These are phyloP conservation scores for Drosera capensis DNA, from an alignment of 148 eudicot species.

Conservation along the genomic window DNA sequence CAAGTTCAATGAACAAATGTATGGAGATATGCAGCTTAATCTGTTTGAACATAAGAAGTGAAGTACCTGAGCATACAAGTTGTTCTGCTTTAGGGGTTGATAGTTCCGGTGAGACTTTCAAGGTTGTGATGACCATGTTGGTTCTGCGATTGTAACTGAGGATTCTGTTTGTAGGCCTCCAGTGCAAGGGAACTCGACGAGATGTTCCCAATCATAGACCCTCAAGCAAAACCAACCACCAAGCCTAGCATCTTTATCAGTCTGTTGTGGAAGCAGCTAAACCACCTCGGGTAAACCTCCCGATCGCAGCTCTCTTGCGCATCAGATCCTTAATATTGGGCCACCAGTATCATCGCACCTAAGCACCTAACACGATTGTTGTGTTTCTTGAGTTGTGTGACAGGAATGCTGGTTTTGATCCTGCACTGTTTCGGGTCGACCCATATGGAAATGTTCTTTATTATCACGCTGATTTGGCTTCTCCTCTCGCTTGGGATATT, in stretches of 20 bases:
- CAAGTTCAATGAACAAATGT: no score
- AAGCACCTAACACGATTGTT: no score
- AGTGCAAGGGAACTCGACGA: constrained; percentile 61
- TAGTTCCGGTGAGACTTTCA: no score
- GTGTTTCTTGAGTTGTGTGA: neutral
- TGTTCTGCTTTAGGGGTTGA: no score
- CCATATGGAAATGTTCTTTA: constrained; percentile 89
- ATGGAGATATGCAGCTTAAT: no score
- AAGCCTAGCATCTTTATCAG: constrained; percentile 56
- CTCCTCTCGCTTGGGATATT: constrained; percentile 91
- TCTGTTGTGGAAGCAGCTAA: constrained; percentile 96
- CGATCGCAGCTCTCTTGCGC: no score
- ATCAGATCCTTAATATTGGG: neutral
- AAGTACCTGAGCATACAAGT: no score
- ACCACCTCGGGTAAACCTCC: constrained; percentile 66
- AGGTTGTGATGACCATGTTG: no score
- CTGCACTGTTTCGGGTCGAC: constrained; percentile 79
- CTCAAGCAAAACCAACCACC: constrained; percentile 56
- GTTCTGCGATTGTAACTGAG: no score
- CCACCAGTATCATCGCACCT: no score
- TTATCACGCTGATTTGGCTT: constrained; percentile 83
- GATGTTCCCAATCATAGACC: constrained; percentile 64
- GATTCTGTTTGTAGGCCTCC: constrained; percentile 41
- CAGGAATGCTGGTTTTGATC: constrained; percentile 97
- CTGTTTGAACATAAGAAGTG: no score